Base-by-base conservation (phyloP, 805 yeast genomes). In the Wickerhamia fluorescens region DNA sequence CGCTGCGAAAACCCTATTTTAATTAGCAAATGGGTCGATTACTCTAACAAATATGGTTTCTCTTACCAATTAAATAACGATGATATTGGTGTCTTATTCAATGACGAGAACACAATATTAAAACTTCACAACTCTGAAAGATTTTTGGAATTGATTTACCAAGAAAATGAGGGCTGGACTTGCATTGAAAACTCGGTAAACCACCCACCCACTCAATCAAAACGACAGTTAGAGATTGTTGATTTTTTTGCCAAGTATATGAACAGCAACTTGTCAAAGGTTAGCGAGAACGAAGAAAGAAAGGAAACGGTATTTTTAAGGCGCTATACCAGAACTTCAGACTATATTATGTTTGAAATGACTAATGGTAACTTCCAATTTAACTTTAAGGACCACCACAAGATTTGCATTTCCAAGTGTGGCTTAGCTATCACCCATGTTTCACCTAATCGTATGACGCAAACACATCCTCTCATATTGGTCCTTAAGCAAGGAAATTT, bases 11-110 rank as follows among this genome's bases (percentile, higher is more conserved):
- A 73, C 38, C 94, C 88, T 8, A 71, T 75, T 12, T 73, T 84
- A 36, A 76, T 89, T 24, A 82, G 94, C 36, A 88, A 89, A 52
- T 92, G 99, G 99, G 97, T 94, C 16, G 99, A 92, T 53, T 92
- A 89, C 53, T 82, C 96, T 16, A 87, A 88, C 59, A 86, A 82
- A 53, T 94, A 89, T 56, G 98, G 98, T 1, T 79, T 92, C 49
- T 84, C 96, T 4, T 92, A 89, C 53, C 95, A 92, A 51, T 61
- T 92, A 33, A 83, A 89, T 13, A 82, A 87, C 25, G 92, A 89
- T 35, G 83, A 82, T 40, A 83, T 86, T 41, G 97, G 96, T 13
- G 95, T 88, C 9, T 63, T 83, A 34, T 89, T 88, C 61, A 84
- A 85, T 42, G 89, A 85, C 45, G 82, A 84, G 12, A 78, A 82